These are phyloP conservation scores for Fomitiporia mediterranea DNA, from an alignment of 1,284 basidiomycete genomes.

Conservation along the genomic window DNA sequence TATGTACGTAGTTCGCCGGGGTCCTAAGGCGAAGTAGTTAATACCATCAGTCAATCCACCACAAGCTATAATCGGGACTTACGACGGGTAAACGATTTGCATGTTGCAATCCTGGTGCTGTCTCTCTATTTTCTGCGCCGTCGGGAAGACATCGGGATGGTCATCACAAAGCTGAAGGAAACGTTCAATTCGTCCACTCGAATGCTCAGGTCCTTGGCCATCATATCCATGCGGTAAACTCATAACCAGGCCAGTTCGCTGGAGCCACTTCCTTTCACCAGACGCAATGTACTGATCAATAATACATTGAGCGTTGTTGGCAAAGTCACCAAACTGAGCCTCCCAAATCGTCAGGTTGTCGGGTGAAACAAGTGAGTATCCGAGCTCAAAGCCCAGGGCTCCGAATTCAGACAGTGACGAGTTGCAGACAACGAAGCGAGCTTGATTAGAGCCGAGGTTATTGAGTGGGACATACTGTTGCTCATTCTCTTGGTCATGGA, in stretches of 20 bases:
- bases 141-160: conserved; percentile 90
- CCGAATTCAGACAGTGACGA: conserved; percentile 97
- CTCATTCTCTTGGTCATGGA: conserved; percentile 96
- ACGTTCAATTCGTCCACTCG: conserved; percentile 91
- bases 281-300: conserved; percentile 99
- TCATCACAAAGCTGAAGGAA: conserved; percentile 99
- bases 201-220: conserved; percentile 99
- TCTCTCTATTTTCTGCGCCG: conserved; percentile 84
- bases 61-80: conserved; percentile 30
- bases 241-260: conserved; percentile 91
- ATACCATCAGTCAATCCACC: too few relatives aligned
- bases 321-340: conserved; percentile 98
- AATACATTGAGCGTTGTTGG: conserved; percentile 95
- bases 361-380: conserved; percentile 97
- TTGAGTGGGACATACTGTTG: conserved; percentile 87
- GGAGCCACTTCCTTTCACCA: conserved; percentile 97
- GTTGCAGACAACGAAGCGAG: conserved; percentile 93
- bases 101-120: conserved; percentile 99
- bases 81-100: conserved; percentile 97
- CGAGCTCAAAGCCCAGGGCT: conserved; percentile 94
- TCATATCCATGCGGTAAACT: conserved; percentile 97
- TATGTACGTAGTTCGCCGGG: conserved; percentile 78
- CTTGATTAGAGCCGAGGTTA: conserved; percentile 84
- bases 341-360: conserved; percentile 97
- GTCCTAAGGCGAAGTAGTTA: conserved; percentile 44